Evolutionary conservation across 768 basidiomycete genomes (phyloP).

Genomic region (Dentipellis sp.): DNA sequence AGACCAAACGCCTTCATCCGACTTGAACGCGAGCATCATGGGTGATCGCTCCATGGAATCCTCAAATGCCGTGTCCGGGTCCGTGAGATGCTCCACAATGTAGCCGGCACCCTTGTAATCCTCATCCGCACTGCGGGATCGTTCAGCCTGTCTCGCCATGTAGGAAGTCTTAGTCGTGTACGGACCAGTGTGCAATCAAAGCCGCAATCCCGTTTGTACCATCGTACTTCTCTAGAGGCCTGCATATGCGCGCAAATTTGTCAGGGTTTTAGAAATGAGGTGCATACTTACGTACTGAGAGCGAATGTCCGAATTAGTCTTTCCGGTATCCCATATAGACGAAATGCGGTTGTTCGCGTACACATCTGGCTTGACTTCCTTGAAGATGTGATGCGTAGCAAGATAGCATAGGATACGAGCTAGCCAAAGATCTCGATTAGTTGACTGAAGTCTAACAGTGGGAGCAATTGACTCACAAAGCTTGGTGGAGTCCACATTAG

Average conservation of each 20-base stretch:
- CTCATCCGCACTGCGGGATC: slow-evolving; percentile 4
- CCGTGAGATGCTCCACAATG: not conserved
- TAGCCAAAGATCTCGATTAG: slow-evolving; percentile 5
- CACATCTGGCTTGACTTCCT: slow-evolving; percentile 26
- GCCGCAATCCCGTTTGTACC: slow-evolving; percentile 11
- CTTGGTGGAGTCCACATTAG: not conserved
- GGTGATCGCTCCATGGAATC: not conserved
- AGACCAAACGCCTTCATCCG: not conserved
- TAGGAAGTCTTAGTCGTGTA: not conserved
- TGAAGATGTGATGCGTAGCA: slow-evolving; percentile 30
- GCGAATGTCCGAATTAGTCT: slow-evolving; percentile 14
- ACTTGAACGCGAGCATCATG: slow-evolving; percentile 1
- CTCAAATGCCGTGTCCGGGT: not conserved
- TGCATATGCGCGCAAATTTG: too few species aligned
- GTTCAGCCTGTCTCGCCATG: not conserved
- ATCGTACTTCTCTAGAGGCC: slow-evolving; percentile 2
- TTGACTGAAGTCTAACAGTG: not conserved
- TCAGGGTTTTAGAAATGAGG: too few species aligned
- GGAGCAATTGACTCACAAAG: not conserved
- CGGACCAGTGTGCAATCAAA: slow-evolving; percentile 13
- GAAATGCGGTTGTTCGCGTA: slow-evolving; percentile 32
- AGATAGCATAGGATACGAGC: slow-evolving; percentile 30
- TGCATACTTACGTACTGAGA: not conserved
- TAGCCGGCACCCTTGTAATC: not conserved
- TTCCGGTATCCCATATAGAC: slow-evolving; percentile 24